Evolutionary conservation across 2,329 filamentous ascomycete species (phyloP), one percentile per base, ranked within the genome.

Genomic region (Fusarium illudens): DNA sequence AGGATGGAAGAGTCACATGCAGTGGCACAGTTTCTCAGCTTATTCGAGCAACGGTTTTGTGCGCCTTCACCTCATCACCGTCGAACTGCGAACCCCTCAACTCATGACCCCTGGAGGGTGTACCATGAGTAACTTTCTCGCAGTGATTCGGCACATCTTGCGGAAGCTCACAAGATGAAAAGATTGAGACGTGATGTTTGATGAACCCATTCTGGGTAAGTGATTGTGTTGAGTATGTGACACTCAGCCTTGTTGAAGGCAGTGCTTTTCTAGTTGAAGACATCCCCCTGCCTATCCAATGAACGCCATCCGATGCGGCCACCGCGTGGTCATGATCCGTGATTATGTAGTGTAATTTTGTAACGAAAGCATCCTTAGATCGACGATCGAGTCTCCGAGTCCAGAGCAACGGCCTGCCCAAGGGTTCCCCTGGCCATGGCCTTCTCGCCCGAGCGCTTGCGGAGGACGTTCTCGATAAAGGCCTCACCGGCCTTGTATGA

Each of bases 401-500:
- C 80, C 17, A 82, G 62, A 2, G 79, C 79, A n/a, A 80, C 77
- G 0, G 81, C 75, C 65, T 82, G 76, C n/a, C 76, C 76, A 3
- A 84, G 71, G 29, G 66, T 74, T 37, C 76, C 73, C 25, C 76
- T 72, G 2, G 78, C 68, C 55, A 76, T 71, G 27, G 70, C 72
- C 68, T 79, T 84, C 65, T 81, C 79, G 19, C 81, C 83, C 1
- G 84, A 86, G 52, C 93, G 85, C 87, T 97, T 97, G 81, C 93
- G 92, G 63, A 99, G 82, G 19, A 99, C 95, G 74, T 99, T 99
- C 85, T 99, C 96, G 72, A 99, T 99, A 77, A 99, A 99, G 1
- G 94, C 93, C 83, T 99, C 96, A 34, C 96, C 96, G 3, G 96
- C 96, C 84, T 99, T 99, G 83, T 99, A 99, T 48, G 92, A 96